phyloP scores from a whole-genome alignment of 2,329 filamentous ascomycete genomes.

The Dactylonectria macrodidyma region DNA sequence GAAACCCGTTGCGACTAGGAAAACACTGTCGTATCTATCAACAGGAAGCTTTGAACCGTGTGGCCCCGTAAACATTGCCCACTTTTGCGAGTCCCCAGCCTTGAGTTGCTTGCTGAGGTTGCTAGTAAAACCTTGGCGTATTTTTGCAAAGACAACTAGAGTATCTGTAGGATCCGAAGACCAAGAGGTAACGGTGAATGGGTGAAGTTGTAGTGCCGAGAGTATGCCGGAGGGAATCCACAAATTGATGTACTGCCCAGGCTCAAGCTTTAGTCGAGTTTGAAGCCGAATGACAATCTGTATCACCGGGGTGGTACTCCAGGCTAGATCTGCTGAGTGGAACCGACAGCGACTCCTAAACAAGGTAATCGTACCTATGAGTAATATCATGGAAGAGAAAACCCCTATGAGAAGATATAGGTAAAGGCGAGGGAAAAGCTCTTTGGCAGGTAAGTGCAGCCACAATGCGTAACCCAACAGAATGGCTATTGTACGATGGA shows the following conservation, averaged over 20 bases:
- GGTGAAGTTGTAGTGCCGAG: conserved; percentile 21
- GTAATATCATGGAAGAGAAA: not conserved
- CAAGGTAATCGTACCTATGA: not conserved
- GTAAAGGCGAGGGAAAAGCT: not conserved
- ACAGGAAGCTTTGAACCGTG: conserved; percentile 19
- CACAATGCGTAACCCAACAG: not conserved
- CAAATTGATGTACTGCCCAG: conserved; percentile 28
- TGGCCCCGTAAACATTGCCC: conserved; percentile 19
- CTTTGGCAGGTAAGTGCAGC: not conserved
- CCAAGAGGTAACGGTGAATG: conserved; percentile 25
- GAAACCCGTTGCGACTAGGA: conserved; percentile 25
- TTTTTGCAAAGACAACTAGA: conserved; percentile 16
- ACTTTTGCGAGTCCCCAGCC: not conserved
- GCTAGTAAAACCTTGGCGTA: conserved; percentile 20
- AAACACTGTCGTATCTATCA: conserved; percentile 13
- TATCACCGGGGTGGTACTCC: not conserved
- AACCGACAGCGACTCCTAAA: not conserved
- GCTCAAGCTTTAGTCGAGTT: conserved; percentile 17
- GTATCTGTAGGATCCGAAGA: conserved; percentile 11
- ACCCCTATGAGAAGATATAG: not conserved
- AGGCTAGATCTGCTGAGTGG: no score
- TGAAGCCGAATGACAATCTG: not conserved
- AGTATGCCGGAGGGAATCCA: conserved; percentile 20
- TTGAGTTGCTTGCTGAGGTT: conserved; percentile 10
- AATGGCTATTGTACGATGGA: not conserved